phyloP scores from a whole-genome alignment of 352 stramenopile genomes.

The Pythium brassicae region DNA sequence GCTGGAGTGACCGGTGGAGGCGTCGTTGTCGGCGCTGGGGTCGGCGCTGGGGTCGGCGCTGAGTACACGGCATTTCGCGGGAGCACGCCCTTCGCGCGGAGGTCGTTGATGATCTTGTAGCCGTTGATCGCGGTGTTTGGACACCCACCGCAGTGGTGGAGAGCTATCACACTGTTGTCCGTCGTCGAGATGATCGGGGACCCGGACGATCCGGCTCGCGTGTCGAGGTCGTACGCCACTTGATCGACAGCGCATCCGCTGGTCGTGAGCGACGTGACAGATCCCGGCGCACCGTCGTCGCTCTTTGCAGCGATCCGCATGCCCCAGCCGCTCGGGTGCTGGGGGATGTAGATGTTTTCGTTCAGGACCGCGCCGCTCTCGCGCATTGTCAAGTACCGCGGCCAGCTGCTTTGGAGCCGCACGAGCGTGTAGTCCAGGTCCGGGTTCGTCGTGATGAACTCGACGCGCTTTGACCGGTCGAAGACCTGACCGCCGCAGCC shows the following conservation, averaged over 20 bases:
- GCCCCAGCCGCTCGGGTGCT: slow-evolving; percentile 60
- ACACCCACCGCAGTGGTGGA: slow-evolving; percentile 77
- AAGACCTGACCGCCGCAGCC: slow-evolving; percentile 34
- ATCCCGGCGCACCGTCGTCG: slow-evolving; percentile 23
- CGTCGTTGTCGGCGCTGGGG: slow-evolving; percentile 10
- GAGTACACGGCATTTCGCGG: slow-evolving; percentile 34
- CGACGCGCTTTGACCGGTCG: slow-evolving; percentile 12
- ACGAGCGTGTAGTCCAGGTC: slow-evolving; percentile 67
- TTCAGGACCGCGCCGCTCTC: slow-evolving; percentile 32
- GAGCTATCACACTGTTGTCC: slow-evolving; percentile 59
- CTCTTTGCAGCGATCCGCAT: slow-evolving; percentile 66
- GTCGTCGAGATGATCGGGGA: slow-evolving; percentile 52
- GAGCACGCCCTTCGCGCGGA: slow-evolving; percentile 37
- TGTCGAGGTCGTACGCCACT: slow-evolving; percentile 70
- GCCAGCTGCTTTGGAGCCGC: slow-evolving; percentile 50
- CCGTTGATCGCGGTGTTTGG: slow-evolving; percentile 72
- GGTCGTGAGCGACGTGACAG: slow-evolving; percentile 35
- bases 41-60: slow-evolving; percentile 2
- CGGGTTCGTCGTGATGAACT: slow-evolving; percentile 33
- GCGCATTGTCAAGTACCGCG: slow-evolving; percentile 62
- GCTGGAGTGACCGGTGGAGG: slow-evolving; percentile 8
- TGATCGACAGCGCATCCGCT: slow-evolving; percentile 43
- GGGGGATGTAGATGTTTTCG: slow-evolving; percentile 58
- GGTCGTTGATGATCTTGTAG: slow-evolving; percentile 51
- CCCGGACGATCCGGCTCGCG: slow-evolving; percentile 61